A percentile compares a stretch with the other conserved stretches of the same genome.
Evolutionary conservation across 2,329 filamentous ascomycete species (phyloP).

Genomic region (Atkinsonella hypoxylon): DNA sequence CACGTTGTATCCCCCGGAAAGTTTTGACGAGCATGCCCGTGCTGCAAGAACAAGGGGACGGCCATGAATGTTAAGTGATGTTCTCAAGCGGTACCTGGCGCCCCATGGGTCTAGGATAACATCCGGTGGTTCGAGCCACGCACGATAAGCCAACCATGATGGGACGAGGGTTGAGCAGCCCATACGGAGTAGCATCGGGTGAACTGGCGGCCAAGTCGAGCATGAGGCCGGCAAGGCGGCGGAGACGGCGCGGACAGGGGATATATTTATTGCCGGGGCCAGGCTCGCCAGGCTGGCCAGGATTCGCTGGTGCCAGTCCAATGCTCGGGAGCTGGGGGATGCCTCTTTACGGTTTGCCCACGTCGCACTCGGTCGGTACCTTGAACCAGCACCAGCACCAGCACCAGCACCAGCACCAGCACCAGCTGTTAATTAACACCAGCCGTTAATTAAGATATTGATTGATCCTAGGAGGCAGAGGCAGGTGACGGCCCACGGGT

Average conservation of each 20-base stretch:
- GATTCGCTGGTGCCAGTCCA: background rate
- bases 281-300: conserved; percentile 2
- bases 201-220: background rate
- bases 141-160: conserved; percentile 1
- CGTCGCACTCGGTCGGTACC: too few relatives aligned
- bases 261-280: conserved; percentile 1
- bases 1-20: conserved; percentile 3
- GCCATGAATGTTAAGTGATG: background rate
- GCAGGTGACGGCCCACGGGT: too few relatives aligned
- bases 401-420: too few relatives aligned
- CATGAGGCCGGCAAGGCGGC: background rate
- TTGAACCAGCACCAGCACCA: too few relatives aligned
- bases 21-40: background rate
- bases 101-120: background rate
- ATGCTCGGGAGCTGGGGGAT: background rate
- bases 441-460: too few relatives aligned
- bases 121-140: conserved; percentile 5
- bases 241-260: background rate
- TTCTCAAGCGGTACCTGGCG: background rate
- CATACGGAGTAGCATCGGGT: too few relatives aligned
- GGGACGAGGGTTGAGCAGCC: background rate
- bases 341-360: background rate
- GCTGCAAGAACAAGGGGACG: conserved; percentile 1
- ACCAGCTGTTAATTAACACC: too few relatives aligned
- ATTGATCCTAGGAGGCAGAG: too few relatives aligned